Conservation (phyloP, 768 basidiomycete species). For the Mycena indigotica region DNA sequence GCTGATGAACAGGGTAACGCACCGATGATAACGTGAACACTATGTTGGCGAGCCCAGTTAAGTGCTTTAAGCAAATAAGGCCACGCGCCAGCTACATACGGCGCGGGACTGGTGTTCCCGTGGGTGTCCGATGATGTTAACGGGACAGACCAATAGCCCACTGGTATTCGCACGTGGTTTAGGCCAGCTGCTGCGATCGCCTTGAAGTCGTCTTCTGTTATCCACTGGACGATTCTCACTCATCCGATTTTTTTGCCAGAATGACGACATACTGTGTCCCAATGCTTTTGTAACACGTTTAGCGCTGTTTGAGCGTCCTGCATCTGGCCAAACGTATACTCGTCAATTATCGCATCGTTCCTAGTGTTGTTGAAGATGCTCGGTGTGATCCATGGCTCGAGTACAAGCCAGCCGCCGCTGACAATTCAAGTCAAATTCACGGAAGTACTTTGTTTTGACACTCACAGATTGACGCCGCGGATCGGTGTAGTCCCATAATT, state of each 20-base stretch:
- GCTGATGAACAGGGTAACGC: neutral
- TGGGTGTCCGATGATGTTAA: slow-evolving; percentile 56
- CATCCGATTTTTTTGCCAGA: neutral
- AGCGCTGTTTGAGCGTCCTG: slow-evolving; percentile 47
- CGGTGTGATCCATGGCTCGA: slow-evolving; percentile 82
- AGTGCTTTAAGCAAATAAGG: slow-evolving; percentile 66
- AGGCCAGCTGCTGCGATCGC: slow-evolving; percentile 68
- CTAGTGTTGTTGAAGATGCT: slow-evolving; percentile 67
- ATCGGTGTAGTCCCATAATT: slow-evolving; percentile 48
- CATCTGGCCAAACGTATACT: slow-evolving; percentile 61
- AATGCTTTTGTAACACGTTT: slow-evolving; percentile 51
- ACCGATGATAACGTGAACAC: slow-evolving; percentile 65
- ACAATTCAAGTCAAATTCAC: slow-evolving; percentile 13
- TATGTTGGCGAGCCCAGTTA: slow-evolving; percentile 62
- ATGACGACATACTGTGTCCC: slow-evolving; percentile 48
- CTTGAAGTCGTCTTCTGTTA: slow-evolving; percentile 69
- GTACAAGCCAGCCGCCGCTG: slow-evolving; percentile 66
- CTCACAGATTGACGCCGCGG: slow-evolving; percentile 65
- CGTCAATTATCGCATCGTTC: slow-evolving; percentile 58
- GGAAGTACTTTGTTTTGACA: too few relatives aligned
- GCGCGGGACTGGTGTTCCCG: slow-evolving; percentile 27
- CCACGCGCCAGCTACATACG: slow-evolving; percentile 56
- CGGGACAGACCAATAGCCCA: slow-evolving; percentile 83
- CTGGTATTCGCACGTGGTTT: slow-evolving; percentile 75
- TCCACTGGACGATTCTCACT: slow-evolving; percentile 43